phyloP scores from a whole-genome alignment of 306 rosid genomes.

The Biancaea sappan region DNA sequence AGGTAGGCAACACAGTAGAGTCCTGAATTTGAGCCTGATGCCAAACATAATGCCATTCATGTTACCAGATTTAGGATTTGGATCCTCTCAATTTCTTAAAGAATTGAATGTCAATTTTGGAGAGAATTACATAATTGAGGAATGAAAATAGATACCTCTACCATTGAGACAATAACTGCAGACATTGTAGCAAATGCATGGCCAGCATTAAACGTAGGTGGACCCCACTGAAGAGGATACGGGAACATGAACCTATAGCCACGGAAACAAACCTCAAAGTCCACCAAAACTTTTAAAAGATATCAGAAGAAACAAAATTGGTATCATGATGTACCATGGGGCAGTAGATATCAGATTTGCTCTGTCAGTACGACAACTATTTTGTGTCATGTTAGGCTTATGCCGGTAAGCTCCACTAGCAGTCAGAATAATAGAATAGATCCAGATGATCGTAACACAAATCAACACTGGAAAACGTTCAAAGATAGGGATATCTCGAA shows the following conservation, averaged over 20 bases:
- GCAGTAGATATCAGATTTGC: constrained; percentile 87
- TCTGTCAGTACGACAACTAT: constrained; percentile 82
- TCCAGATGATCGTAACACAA: constrained; percentile 81
- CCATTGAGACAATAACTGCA: constrained; percentile 93
- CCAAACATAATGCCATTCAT: neutral
- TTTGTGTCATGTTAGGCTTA: constrained; percentile 57
- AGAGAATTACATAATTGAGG: too few species aligned
- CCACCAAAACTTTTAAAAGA: neutral
- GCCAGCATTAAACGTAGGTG: constrained; percentile 97
- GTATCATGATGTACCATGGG: constrained; percentile 66
- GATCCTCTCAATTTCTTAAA: neutral
- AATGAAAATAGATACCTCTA: constrained; percentile 68
- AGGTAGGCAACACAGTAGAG: neutral
- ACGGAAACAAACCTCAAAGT: constrained; percentile 28
- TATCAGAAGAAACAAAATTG: constrained; percentile 14
- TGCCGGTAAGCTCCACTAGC: constrained; percentile 86
- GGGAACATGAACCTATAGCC: constrained; percentile 87
- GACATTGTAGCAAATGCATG: constrained; percentile 98
- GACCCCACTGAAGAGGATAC: constrained; percentile 98
- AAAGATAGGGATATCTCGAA: constrained; percentile 79
- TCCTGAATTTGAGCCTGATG: neutral
- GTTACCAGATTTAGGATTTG: neutral
- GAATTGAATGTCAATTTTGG: too few species aligned
- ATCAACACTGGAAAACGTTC: constrained; percentile 94
- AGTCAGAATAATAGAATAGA: constrained; percentile 84